Conservation (phyloP, 208 protist genomes). For the Crithidia brevicula region DNA sequence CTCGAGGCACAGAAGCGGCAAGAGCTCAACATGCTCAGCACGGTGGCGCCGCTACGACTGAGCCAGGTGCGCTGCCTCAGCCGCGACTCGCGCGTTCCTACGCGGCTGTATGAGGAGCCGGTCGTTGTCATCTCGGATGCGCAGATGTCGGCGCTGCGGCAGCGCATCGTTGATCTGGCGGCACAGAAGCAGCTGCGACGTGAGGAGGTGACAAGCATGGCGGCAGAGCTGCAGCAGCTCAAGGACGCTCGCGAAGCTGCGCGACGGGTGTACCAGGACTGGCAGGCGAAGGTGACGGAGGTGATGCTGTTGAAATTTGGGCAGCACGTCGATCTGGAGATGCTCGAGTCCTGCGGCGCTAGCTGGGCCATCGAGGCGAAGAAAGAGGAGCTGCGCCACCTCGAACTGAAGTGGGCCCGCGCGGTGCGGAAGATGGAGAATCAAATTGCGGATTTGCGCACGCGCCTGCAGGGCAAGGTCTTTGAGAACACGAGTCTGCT, state of each 20-base stretch:
- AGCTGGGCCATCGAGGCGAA: slow-evolving; percentile 90
- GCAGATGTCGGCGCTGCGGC: slow-evolving; percentile 62
- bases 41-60: slow-evolving; percentile 87
- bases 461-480: slow-evolving; percentile 64
- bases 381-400: slow-evolving; percentile 86
- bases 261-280: slow-evolving; percentile 70
- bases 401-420: slow-evolving; percentile 82
- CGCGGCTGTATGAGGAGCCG: slow-evolving; percentile 48
- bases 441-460: slow-evolving; percentile 69
- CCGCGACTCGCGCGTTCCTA: slow-evolving; percentile 42
- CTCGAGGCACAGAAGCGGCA: slow-evolving; percentile 95
- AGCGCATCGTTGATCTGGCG: slow-evolving; percentile 81
- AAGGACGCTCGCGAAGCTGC: slow-evolving; percentile 74
- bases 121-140: slow-evolving; percentile 83
- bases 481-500: slow-evolving; percentile 89
- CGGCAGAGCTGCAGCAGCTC: slow-evolving; percentile 63
- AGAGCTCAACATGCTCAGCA: slow-evolving; percentile 95
- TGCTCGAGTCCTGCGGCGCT: slow-evolving; percentile 86
- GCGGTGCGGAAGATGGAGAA: slow-evolving; percentile 69
- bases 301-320: slow-evolving; percentile 97
- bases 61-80: slow-evolving; percentile 83
- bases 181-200: slow-evolving; percentile 72
- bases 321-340: slow-evolving; percentile 92
- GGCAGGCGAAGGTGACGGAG: slow-evolving; percentile 90
- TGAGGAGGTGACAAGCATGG: slow-evolving; percentile 57